Percentiles rank a stretch among this genome's conserved stretches.
phyloP scores from a whole-genome alignment of 176 grass and related monocot species.

The Oryza nivara region DNA sequence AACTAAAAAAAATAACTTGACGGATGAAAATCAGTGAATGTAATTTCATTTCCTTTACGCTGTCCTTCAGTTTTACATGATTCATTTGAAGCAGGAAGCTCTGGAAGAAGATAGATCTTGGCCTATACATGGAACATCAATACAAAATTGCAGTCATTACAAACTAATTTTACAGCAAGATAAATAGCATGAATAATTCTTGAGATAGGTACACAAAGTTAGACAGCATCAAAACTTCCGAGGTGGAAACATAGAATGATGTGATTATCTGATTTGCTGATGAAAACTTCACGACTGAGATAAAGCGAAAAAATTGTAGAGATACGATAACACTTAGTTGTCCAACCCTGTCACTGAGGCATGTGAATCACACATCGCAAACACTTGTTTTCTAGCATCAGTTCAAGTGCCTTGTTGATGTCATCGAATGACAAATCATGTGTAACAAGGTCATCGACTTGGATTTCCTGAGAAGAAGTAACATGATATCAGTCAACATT shows the following conservation, averaged over 20 bases:
- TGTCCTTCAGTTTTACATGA: conserved; percentile 5
- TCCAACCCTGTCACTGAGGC: conserved; percentile 42
- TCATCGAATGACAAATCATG: conserved; percentile 80
- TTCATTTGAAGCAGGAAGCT: conserved; percentile 22
- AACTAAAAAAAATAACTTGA: neutral
- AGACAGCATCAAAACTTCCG: neutral
- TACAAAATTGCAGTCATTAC: neutral
- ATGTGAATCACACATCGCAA: conserved; percentile 94
- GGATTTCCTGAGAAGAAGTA: conserved; percentile 76
- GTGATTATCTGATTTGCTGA: conserved; percentile 5
- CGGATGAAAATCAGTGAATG: neutral
- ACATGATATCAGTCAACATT: conserved; percentile 30
- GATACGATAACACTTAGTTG: conserved; percentile 34
- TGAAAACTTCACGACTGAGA: conserved; percentile 16
- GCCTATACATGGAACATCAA: conserved; percentile 1
- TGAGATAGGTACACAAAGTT: neutral
- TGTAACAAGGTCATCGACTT: conserved; percentile 78
- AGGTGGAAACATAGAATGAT: conserved; percentile 15
- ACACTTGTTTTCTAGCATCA: conserved; percentile 87
- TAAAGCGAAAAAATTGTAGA: conserved; percentile 36
- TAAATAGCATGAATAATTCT: conserved; percentile 20
- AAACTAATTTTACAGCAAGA: conserved; percentile 26
- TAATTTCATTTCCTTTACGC: neutral
- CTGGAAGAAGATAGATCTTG: conserved; percentile 25
- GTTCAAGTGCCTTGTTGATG: conserved; percentile 76